Evolutionary conservation across 2,329 filamentous ascomycete species (phyloP).

Genomic region (Daldinia eschscholtzii): DNA sequence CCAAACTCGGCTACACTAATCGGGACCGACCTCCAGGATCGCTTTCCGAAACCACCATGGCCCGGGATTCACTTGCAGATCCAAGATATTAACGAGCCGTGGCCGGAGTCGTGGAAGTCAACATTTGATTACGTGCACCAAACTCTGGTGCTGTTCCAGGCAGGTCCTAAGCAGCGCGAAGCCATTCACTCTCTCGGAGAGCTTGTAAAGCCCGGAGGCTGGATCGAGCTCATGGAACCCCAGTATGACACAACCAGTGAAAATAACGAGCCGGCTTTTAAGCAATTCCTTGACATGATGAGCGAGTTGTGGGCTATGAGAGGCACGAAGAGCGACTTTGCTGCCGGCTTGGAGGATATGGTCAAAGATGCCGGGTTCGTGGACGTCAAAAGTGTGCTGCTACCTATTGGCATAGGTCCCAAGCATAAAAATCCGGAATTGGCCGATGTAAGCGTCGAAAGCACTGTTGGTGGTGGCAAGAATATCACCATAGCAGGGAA

Average conservation of each 20-base stretch:
- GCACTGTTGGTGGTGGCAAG: conserved; percentile 17
- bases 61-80: conserved; percentile 25
- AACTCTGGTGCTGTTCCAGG: conserved; percentile 29
- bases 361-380: conserved; percentile 22
- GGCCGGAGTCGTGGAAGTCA: conserved; percentile 25
- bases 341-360: conserved; percentile 12
- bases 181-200: conserved; percentile 13
- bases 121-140: conserved; percentile 35
- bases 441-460: conserved; percentile 13
- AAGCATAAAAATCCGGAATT: conserved; percentile 7
- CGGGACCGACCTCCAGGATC: conserved; percentile 33
- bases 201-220: conserved; percentile 35
- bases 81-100: conserved; percentile 33
- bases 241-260: conserved; percentile 9
- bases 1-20: conserved; percentile 25
- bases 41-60: conserved; percentile 22
- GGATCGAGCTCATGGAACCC: conserved; percentile 36
- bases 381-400: conserved; percentile 23
- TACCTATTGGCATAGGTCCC: conserved; percentile 20
- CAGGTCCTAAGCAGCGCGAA: conserved; percentile 15
- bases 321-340: conserved; percentile 18
- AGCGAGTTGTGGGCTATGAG: conserved; percentile 22
- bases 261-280: conserved; percentile 7
- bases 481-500: conserved; percentile 24
- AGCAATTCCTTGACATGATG: conserved; percentile 25